Evolutionary conservation across 768 basidiomycete species (phyloP), one percentile per base, ranked within the genome.

Genomic region (Boletus subcaerulescens): DNA sequence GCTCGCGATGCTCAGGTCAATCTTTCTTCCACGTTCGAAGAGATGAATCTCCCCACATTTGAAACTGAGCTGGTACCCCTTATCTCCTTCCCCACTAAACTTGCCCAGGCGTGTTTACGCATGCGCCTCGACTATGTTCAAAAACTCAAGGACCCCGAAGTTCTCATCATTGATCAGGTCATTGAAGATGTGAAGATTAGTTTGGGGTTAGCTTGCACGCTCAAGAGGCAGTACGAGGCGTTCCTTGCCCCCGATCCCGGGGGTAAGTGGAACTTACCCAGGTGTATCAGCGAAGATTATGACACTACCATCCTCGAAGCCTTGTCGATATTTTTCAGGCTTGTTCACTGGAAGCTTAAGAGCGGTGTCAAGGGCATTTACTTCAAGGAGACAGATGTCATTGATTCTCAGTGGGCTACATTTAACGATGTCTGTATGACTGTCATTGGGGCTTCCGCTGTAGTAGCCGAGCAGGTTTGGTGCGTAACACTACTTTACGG

Each of bases 371-470:
- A 92, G 69, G 90, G 89, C 18, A 92, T 95, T 45, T 91, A 96
- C 71, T 95, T 98, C 78, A 93, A 95, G 67, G 97, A 99, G 76
- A 97, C 95, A 0, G 96, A 98, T 68, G 85, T 98, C n/a, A 79
- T 99, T 36, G 96, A 99, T 67, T 86, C 89, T 7, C 94, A 98
- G 64, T 96, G 94, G 91, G 87, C 90, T 18, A 95, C 96, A 20
- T 86, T 98, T 72, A 91, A 90, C 60, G 91, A 91, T 68, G 93
- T 96, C 48, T 93, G 93, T 54, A 77, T 94, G 69, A 90, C 87
- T 36, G 87, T 93, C 10, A 77, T 84, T 18, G 91, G 91, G 5
- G 97, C 95, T 22, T 93, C 96, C 18, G 74, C 89, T 49, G 75
- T 96, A 5, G 94, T 99, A 11, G 95, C 95, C 12, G 96, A 98